These are phyloP conservation scores for Caryopteris hybrid DNA, from an alignment of 305 asterid species.

Conservation along the genomic window DNA sequence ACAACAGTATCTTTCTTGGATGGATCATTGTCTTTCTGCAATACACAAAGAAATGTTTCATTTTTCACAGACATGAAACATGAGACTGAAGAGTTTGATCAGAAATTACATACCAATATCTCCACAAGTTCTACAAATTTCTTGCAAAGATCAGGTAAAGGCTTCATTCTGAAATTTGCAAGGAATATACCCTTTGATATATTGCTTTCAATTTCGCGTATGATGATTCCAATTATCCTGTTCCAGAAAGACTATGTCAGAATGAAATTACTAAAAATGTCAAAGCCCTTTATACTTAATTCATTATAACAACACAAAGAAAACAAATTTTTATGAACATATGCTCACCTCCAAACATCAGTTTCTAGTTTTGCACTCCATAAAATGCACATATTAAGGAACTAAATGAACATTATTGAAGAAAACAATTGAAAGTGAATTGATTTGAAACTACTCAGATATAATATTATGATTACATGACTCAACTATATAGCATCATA, in stretches of 20 bases:
- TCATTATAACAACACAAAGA: conserved; percentile 2
- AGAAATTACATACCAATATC: conserved; percentile 65
- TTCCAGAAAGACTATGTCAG: conserved; percentile 30
- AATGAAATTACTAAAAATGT: neutral
- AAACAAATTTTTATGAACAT: neutral
- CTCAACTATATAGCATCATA: conserved; percentile 4
- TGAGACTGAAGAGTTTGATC: neutral
- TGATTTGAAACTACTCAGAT: neutral
- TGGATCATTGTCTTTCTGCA: conserved; percentile 81
- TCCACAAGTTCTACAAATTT: conserved; percentile 88
- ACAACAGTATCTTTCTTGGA: conserved; percentile 81
- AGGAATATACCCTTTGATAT: conserved; percentile 72
- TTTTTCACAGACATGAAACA: conserved; percentile 16
- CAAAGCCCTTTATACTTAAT: neutral
- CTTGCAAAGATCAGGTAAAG: conserved; percentile 74
- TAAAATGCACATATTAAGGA: neutral
- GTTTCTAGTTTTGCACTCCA: neutral
- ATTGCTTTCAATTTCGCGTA: conserved; percentile 78
- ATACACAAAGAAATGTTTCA: conserved; percentile 18
- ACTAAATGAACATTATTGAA: neutral
- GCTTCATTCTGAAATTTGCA: conserved; percentile 73
- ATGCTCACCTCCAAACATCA: neutral
- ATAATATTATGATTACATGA: neutral
- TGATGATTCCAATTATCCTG: conserved; percentile 80
- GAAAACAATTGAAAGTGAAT: neutral